Evolutionary conservation across 805 yeast genomes (phyloP).

Genomic region (Candida easanensis): DNA sequence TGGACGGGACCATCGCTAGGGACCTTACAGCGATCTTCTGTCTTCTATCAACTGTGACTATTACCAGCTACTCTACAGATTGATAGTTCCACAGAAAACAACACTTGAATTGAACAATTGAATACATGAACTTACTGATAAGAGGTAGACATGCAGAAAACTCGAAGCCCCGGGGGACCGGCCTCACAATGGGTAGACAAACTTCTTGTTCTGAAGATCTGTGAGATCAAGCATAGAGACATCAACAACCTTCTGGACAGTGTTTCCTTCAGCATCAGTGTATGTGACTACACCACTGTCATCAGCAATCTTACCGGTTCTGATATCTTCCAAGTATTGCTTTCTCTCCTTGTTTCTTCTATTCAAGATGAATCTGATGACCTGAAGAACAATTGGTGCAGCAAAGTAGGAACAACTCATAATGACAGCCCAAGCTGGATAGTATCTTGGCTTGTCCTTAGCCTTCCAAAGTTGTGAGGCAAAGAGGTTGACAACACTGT

Average conservation of each 20-base stretch:
- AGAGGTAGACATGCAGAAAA: no score
- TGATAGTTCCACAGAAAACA: no score
- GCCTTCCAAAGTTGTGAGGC: conserved; percentile 48
- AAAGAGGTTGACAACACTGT: conserved; percentile 41
- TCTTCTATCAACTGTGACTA: no score
- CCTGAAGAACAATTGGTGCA: conserved; percentile 35
- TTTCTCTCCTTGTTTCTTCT: conserved; percentile 28
- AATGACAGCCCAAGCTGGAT: conserved; percentile 46
- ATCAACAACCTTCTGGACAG: conserved; percentile 30
- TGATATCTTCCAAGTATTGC: conserved; percentile 17
- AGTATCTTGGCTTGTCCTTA: conserved; percentile 40
- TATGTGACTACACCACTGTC: conserved; percentile 24
- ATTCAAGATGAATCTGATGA: conserved; percentile 36
- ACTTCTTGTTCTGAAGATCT: conserved; percentile 48
- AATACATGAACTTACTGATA: no score
- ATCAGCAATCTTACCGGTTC: conserved; percentile 27
- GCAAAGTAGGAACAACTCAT: conserved; percentile 41
- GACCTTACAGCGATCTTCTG: no score
- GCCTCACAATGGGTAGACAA: conserved; percentile 45
- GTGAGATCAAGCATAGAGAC: conserved; percentile 49
- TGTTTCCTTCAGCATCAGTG: conserved; percentile 28
- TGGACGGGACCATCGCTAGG: no score
- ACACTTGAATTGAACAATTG: no score
- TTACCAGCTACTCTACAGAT: no score
- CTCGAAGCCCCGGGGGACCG: no score